Conservation (phyloP, 108 stramenopile genomes). For the Pseudonitzschia multistriata region DNA sequence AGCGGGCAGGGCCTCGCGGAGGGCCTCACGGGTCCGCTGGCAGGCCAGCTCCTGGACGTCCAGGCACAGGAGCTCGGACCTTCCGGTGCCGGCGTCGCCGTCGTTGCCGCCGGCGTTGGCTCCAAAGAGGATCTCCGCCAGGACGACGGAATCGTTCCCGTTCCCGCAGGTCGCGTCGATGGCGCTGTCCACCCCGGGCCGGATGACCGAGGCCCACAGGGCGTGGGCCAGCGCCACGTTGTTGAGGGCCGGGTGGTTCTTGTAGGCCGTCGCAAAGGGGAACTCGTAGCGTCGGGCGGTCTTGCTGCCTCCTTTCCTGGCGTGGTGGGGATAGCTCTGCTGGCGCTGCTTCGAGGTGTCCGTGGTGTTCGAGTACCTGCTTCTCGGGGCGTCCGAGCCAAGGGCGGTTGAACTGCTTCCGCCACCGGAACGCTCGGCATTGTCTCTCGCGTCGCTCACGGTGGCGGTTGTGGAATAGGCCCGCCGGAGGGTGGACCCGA, state of each 20-base stretch:
- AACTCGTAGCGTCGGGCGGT: conserved; percentile 4
- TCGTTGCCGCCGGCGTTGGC: not conserved
- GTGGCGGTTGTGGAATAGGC: conserved; percentile 10
- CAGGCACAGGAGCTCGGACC: conserved; percentile 60
- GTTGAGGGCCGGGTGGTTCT: conserved; percentile 57
- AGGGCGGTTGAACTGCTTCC: not conserved
- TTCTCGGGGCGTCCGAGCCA: not conserved
- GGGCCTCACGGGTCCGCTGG: conserved; percentile 43
- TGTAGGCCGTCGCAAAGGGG: conserved; percentile 1
- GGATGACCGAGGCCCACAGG: conserved; percentile 57
- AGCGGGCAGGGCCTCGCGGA: conserved; percentile 9
- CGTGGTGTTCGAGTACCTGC: not conserved
- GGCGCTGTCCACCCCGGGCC: conserved; percentile 55
- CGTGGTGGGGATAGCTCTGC: not conserved
- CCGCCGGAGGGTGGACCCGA: not conserved
- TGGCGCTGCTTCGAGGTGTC: not conserved
- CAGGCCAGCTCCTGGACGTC: conserved; percentile 76
- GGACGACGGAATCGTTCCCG: conserved; percentile 58
- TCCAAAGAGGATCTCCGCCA: conserved; percentile 62
- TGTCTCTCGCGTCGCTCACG: not conserved
- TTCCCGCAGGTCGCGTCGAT: conserved; percentile 88
- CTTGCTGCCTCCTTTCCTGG: not conserved
- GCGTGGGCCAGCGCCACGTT: conserved; percentile 71
- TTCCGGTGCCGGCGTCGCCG: not conserved
- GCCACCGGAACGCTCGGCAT: too few species aligned